Base-by-base conservation (phyloP, 257 asterid species). In the Prunella vulgaris region DNA sequence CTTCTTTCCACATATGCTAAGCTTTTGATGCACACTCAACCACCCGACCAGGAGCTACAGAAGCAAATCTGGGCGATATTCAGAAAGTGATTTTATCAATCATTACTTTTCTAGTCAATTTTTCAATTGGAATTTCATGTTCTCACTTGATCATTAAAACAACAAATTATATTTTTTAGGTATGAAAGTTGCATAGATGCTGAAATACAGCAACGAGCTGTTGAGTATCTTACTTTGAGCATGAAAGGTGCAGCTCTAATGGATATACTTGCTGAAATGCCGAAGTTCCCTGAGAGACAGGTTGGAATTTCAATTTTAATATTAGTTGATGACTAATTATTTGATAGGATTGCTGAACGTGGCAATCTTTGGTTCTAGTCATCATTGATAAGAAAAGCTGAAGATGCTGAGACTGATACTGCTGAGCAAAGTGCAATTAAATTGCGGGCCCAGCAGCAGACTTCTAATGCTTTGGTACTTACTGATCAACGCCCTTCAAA, bases 381-480 rank as follows among this genome's bases (percentile, higher is more conserved):
- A 14, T 83, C 96, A 56, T 74, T 92, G 80, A 81, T 92, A 25
- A 92, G 82, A 72, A 89, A 89, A 78, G 95, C 98, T 76, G 96
- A 89, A 77, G 95, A 83, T 75, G 74, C 94, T 15, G 98, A 92
- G 79, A 86, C 98, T 60, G 98, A 92, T 81, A 87, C 96, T 46
- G 98, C 98, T 46, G 98, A 92, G 76, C 98, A 92, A 84, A 92
- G 98, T 82, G 98, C 96, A 62, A 87, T 89, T 75, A 92, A 86
- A 78, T 66, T 89, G 78, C 96, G 95, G 70, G 85, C 98, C 44
- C 95, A 90, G 79, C 98, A 87, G 84, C 96, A 86, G 78, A 76
- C 48, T 64, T 92, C 98, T 82, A 86, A 76, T 83, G 95, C 96
- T 72, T 79, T 92, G 88, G 96, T 92, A 52, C 83, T 82, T 76